Percentiles rank a stretch among this genome's conserved stretches.
phyloP scores from a whole-genome alignment of 257 asterid genomes.

The Cynanchum wilfordii region DNA sequence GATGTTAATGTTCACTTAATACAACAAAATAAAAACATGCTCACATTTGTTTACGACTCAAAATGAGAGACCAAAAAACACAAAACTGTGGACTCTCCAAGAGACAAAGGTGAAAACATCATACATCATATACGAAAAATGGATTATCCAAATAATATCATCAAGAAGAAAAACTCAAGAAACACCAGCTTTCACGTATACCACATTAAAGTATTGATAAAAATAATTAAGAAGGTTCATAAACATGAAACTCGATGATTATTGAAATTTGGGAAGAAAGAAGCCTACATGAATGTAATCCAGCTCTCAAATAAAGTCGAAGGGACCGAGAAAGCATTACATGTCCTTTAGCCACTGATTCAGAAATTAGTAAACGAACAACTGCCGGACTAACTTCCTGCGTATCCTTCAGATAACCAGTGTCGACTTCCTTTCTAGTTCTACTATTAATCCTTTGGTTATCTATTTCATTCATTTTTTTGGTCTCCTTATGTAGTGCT shows the following conservation, averaged over 20 bases:
- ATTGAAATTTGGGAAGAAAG: slow-evolving; percentile 17
- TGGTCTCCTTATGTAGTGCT: slow-evolving; percentile 35
- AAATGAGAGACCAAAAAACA: neutral
- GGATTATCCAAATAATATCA: neutral
- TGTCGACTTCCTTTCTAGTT: slow-evolving; percentile 45
- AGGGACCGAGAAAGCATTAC: slow-evolving; percentile 78
- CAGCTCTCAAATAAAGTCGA: slow-evolving; percentile 80
- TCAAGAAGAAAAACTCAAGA: neutral
- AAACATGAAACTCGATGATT: slow-evolving; percentile 2
- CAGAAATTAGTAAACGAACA: slow-evolving; percentile 52
- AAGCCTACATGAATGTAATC: slow-evolving; percentile 77
- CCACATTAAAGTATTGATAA: neutral
- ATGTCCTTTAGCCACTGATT: slow-evolving; percentile 87
- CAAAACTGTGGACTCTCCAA: neutral
- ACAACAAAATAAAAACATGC: neutral
- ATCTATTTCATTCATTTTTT: slow-evolving; percentile 31
- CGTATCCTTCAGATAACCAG: slow-evolving; percentile 33
- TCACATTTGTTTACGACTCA: neutral
- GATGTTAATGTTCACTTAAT: neutral
- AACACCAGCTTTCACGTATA: neutral
- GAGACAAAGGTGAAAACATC: neutral
- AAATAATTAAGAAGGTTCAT: slow-evolving; percentile 15
- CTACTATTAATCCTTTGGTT: slow-evolving; percentile 32
- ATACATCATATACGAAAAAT: neutral
- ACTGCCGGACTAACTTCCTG: slow-evolving; percentile 35